Percentiles rank a stretch among this genome's conserved stretches.
Evolutionary conservation across 441 rosid species (phyloP).

Genomic region (Metrosideros polymorpha): DNA sequence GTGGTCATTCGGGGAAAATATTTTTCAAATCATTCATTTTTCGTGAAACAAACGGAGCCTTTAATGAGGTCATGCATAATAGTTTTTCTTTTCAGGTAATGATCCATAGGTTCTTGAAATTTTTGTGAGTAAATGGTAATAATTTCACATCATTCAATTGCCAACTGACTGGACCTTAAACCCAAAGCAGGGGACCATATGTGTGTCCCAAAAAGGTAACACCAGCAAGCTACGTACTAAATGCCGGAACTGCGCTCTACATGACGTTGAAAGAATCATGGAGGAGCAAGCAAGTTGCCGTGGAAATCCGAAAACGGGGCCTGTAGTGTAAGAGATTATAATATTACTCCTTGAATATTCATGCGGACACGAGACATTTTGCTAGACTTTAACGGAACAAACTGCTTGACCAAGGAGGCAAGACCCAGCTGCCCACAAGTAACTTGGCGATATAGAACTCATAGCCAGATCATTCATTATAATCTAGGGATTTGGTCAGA

Average conservation of each 20-base stretch:
- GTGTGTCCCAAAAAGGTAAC: not conserved
- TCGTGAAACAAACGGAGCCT: no score
- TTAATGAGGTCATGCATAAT: not conserved
- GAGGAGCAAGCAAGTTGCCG: not conserved
- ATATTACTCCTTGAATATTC: not conserved
- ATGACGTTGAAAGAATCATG: not conserved
- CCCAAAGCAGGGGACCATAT: not conserved
- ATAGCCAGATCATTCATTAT: not conserved
- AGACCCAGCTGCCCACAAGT: not conserved
- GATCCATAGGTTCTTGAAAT: no score
- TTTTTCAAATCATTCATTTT: no score
- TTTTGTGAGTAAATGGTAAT: not conserved
- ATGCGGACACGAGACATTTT: not conserved
- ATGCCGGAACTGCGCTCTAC: not conserved
- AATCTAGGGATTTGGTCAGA: not conserved
- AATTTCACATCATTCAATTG: not conserved
- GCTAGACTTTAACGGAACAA: not conserved
- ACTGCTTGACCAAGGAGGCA: not conserved
- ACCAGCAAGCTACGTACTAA: not conserved
- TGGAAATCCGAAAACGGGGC: not conserved
- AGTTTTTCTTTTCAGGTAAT: not conserved
- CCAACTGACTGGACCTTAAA: not conserved
- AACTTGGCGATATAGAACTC: not conserved
- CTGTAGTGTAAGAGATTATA: not conserved
- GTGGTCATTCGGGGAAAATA: no score